These are phyloP conservation scores for Candida yuanshanica DNA, from an alignment of 805 yeast species.

Conservation along the genomic window DNA sequence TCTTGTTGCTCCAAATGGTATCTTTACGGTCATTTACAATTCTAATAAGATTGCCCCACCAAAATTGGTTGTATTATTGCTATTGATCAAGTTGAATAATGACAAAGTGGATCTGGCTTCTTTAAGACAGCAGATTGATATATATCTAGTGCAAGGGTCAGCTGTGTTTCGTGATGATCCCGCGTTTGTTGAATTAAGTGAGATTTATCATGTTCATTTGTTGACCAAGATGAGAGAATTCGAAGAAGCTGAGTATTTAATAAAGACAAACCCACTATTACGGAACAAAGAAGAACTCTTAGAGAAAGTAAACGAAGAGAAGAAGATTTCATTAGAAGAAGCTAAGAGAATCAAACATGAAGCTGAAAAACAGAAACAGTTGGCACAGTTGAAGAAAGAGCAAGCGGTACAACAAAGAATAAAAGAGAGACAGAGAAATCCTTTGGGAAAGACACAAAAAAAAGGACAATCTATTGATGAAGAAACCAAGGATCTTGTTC, in stretches of 20 bases:
- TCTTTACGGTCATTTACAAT: conserved; percentile 13
- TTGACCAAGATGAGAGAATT: conserved; percentile 15
- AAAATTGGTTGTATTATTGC: conserved; percentile 16
- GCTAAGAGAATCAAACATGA: conserved; percentile 10
- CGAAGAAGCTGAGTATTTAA: conserved; percentile 20
- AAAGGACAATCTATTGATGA: neutral
- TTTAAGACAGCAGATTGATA: conserved; percentile 17
- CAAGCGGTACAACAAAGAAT: conserved; percentile 13
- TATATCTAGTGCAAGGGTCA: conserved; percentile 15
- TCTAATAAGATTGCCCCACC: conserved; percentile 13
- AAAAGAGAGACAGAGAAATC: conserved; percentile 6
- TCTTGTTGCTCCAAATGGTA: conserved; percentile 8
- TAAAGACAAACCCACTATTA: conserved; percentile 15
- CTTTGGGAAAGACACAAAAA: conserved; percentile 1
- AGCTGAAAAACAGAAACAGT: conserved; percentile 8
- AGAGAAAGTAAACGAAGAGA: conserved; percentile 8
- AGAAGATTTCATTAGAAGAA: conserved; percentile 7
- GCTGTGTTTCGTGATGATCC: conserved; percentile 1
- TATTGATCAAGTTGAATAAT: conserved; percentile 21
- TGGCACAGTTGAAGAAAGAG: conserved; percentile 1
- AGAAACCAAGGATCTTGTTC: neutral
- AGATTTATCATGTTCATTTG: conserved; percentile 19
- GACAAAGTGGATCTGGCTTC: conserved; percentile 9
- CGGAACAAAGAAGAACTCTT: conserved; percentile 10
- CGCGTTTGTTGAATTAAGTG: conserved; percentile 16